A percentile compares a stretch with the other conserved stretches of the same genome.
Conservation (phyloP, 2,329 filamentous ascomycete species). For the Aspergillus latus region DNA sequence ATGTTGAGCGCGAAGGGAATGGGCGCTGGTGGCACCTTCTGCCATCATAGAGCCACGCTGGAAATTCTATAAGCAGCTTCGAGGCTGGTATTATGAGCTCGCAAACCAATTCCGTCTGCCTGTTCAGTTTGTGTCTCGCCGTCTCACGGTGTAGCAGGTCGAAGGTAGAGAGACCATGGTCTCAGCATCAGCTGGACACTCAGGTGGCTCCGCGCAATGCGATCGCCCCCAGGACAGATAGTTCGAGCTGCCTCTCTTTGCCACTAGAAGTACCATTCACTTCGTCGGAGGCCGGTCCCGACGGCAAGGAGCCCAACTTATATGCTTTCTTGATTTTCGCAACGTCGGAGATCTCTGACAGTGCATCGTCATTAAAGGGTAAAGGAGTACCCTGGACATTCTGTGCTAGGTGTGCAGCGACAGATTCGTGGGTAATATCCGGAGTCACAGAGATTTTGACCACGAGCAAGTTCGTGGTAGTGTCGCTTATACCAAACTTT, state of each 20-base stretch:
- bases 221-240: conserved; percentile 72
- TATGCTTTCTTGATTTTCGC: conserved; percentile 78
- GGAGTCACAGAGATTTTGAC: conserved; percentile 70
- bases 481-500: conserved; percentile 75
- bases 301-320: conserved; percentile 68
- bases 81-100: background rate
- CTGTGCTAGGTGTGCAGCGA: conserved; percentile 60
- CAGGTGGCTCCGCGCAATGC: conserved; percentile 64
- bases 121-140: background rate
- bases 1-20: background rate
- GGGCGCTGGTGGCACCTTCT: background rate
- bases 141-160: background rate
- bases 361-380: conserved; percentile 62
- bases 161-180: background rate
- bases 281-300: conserved; percentile 28
- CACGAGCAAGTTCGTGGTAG: conserved; percentile 70
- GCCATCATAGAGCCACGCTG: background rate
- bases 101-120: background rate
- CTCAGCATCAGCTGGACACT: conserved; percentile 11
- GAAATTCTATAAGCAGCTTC: background rate
- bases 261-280: conserved; percentile 25
- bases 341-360: conserved; percentile 63
- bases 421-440: conserved; percentile 47
- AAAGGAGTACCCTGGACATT: conserved; percentile 62
- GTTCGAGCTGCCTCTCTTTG: conserved; percentile 54